phyloP scores from a whole-genome alignment of 2,329 filamentous ascomycete species.

The Colletotrichum filicis region DNA sequence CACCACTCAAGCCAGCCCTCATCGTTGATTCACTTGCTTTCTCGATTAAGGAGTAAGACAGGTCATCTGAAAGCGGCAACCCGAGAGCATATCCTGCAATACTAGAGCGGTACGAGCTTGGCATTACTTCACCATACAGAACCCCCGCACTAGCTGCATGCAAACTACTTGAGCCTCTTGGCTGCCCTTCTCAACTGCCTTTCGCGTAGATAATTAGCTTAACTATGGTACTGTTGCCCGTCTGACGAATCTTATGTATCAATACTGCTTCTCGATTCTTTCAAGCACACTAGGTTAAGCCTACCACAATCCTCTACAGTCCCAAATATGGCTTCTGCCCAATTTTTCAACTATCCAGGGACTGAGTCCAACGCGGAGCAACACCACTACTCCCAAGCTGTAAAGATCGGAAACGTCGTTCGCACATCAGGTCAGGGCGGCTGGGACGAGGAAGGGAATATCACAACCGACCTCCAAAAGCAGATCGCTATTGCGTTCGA shows the following conservation, averaged over 20 bases:
- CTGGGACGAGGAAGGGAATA: constrained; percentile 36
- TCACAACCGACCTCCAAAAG: constrained; percentile 41
- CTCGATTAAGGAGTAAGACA: not conserved
- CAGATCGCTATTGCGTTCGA: constrained; percentile 53
- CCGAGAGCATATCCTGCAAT: not conserved
- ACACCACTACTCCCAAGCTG: constrained; percentile 42
- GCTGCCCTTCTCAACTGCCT: not conserved
- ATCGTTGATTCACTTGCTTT: not conserved
- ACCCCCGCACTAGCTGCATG: not conserved
- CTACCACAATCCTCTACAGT: too few relatives aligned
- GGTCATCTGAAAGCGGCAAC: not conserved
- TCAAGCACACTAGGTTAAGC: not conserved
- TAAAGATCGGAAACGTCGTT: constrained; percentile 40
- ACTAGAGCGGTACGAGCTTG: not conserved
- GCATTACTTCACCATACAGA: not conserved
- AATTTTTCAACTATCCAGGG: constrained; percentile 35
- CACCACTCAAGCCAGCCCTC: not conserved
- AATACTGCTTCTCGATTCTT: not conserved
- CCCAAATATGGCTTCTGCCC: constrained; percentile 8
- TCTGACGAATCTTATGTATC: not conserved
- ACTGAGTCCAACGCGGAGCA: constrained; percentile 38
- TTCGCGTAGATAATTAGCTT: not conserved
- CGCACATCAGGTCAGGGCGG: constrained; percentile 43
- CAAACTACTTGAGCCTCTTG: not conserved
- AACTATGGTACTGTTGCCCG: not conserved